Conservation (phyloP, 108 stramenopile species). For the Parmales sp. region DNA sequence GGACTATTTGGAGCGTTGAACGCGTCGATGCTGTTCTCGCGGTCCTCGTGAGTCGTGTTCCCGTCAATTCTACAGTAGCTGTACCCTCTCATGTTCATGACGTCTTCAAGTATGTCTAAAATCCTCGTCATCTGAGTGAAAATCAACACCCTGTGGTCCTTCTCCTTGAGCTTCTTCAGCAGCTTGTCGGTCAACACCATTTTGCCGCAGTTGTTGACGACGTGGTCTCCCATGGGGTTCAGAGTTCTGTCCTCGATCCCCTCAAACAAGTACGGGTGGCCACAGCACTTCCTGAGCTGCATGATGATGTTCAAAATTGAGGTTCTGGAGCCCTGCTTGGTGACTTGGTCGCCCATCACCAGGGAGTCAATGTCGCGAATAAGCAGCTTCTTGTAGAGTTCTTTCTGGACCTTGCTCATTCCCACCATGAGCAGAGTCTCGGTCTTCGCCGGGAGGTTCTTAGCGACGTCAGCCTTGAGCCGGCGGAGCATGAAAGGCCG, state of each 20-base stretch:
- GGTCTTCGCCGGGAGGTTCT: slow-evolving; percentile 77
- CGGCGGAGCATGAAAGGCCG: slow-evolving; percentile 97
- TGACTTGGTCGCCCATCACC: slow-evolving; percentile 56
- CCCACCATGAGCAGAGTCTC: slow-evolving; percentile 85
- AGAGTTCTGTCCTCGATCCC: slow-evolving; percentile 36
- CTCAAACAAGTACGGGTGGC: slow-evolving; percentile 94
- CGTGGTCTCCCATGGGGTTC: slow-evolving; percentile 32
- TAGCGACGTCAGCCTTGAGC: slow-evolving; percentile 83
- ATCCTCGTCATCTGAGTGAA: slow-evolving; percentile 57
- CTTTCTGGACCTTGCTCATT: slow-evolving; percentile 81
- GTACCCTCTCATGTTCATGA: slow-evolving; percentile 62
- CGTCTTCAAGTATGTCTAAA: slow-evolving; percentile 46
- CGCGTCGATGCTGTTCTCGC: slow-evolving; percentile 75
- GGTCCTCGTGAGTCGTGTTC: slow-evolving; percentile 83
- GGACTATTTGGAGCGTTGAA: slow-evolving; percentile 80
- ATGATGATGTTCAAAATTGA: slow-evolving; percentile 89
- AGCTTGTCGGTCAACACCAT: slow-evolving; percentile 36
- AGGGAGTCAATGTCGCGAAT: slow-evolving; percentile 70
- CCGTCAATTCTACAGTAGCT: slow-evolving; percentile 98
- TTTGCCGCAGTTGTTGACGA: slow-evolving; percentile 11
- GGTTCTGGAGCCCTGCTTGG: slow-evolving; percentile 57
- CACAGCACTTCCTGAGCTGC: slow-evolving; percentile 98
- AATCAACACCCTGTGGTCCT: slow-evolving; percentile 52
- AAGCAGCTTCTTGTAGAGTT: slow-evolving; percentile 81
- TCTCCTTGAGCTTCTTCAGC: slow-evolving; percentile 37